phyloP scores from a whole-genome alignment of 225 moss, liverwort and hornwort genomes.

The Rhytidiadelphus loreus region DNA sequence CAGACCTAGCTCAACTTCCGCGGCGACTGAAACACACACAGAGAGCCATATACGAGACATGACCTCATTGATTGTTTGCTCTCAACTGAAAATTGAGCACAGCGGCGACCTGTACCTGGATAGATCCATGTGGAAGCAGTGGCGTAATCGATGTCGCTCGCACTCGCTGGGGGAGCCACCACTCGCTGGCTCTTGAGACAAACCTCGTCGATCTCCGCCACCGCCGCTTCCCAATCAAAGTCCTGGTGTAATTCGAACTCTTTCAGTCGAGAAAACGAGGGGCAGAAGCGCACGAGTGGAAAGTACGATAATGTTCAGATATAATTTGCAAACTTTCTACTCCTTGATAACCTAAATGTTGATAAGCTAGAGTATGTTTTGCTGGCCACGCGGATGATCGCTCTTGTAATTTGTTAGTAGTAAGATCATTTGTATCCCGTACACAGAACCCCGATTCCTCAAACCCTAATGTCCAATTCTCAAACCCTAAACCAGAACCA shows the following conservation, averaged over 20 bases:
- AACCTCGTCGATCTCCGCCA: constrained; percentile 83
- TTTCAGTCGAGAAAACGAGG: not conserved
- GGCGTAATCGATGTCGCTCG: constrained; percentile 47
- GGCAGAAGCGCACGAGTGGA: no score
- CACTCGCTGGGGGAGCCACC: constrained; percentile 8
- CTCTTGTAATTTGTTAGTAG: not conserved
- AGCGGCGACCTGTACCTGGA: constrained; percentile 36
- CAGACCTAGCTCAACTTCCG: constrained; percentile 4
- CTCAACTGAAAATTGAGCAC: not conserved
- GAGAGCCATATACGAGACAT: not conserved
- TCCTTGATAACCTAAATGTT: not conserved
- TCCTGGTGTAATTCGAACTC: constrained; percentile 23
- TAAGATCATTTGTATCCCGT: not conserved
- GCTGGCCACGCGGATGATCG: not conserved
- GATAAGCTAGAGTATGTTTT: not conserved
- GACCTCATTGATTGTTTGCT: not conserved
- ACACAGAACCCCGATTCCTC: not conserved
- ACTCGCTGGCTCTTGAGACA: constrained; percentile 40
- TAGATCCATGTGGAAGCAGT: constrained; percentile 83
- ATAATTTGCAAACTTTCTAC: not conserved
- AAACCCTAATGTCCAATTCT: not conserved
- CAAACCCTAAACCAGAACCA: not conserved
- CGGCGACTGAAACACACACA: not conserved
- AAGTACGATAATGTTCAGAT: no score
- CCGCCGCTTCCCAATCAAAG: constrained; percentile 96